Conservation (phyloP, 2,329 filamentous ascomycete species). For the Venturia nashicola region DNA sequence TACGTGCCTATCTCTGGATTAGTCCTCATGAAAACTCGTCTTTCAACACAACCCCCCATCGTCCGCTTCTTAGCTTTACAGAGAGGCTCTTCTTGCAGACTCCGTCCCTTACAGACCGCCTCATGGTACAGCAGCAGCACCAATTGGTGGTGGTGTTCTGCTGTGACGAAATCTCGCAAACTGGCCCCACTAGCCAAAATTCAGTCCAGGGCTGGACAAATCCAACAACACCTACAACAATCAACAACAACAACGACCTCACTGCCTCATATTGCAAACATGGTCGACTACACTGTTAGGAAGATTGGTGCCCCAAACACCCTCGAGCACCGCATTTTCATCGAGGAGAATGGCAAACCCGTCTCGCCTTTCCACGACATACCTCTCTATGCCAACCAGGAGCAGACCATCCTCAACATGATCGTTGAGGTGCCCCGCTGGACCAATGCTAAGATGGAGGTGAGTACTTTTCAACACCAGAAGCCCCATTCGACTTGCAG, state of each 20-base stretch:
- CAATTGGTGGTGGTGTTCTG: background rate
- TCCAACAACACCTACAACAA: conserved; percentile 25
- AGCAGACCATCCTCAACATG: conserved; percentile 98
- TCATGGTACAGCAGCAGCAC: conserved; percentile 3
- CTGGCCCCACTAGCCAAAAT: conserved; percentile 20
- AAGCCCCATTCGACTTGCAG: background rate
- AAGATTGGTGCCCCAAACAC: conserved; percentile 88
- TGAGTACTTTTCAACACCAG: conserved; percentile 33
- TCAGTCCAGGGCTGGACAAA: conserved; percentile 25
- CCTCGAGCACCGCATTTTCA: conserved; percentile 91
- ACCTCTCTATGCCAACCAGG: conserved; percentile 90
- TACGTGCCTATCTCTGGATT: background rate
- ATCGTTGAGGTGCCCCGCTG: conserved; percentile 98
- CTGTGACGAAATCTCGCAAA: conserved; percentile 9
- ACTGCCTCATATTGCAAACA: conserved; percentile 16
- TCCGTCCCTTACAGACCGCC: background rate
- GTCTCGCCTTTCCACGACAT: conserved; percentile 98
- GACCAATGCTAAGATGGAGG: conserved; percentile 99
- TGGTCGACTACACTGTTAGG: conserved; percentile 64
- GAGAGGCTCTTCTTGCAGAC: background rate
- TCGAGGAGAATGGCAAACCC: conserved; percentile 92
- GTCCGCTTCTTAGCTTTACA: background rate
- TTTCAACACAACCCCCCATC: background rate
- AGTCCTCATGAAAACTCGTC: background rate
- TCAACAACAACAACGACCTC: conserved; percentile 14